These are phyloP conservation scores for Fusarium sp. DNA, from an alignment of 2,329 filamentous ascomycete species.

Conservation along the genomic window DNA sequence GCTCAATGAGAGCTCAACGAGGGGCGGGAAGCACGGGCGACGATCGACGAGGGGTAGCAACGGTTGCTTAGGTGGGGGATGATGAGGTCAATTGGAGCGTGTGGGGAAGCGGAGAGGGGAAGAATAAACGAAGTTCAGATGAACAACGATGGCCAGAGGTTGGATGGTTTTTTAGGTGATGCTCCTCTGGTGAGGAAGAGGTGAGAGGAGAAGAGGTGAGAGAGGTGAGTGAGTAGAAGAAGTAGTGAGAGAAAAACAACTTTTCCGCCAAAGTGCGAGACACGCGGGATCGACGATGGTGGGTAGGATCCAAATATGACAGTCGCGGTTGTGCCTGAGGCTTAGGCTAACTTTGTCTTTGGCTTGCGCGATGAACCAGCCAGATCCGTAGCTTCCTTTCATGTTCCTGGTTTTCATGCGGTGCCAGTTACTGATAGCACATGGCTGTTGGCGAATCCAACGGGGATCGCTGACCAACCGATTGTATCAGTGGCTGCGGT, in stretches of 20 bases:
- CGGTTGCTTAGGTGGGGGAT: slow-evolving; percentile 36
- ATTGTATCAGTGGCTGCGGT: slow-evolving; percentile 38
- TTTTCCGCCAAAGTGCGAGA: slow-evolving; percentile 34
- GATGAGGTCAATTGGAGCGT: slow-evolving; percentile 40
- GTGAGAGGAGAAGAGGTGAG: slow-evolving; percentile 11
- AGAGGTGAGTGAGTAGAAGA: slow-evolving; percentile 24
- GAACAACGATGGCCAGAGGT: slow-evolving; percentile 11
- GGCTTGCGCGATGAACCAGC: background rate
- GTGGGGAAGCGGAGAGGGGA: slow-evolving; percentile 38
- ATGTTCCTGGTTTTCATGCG: slow-evolving; percentile 30
- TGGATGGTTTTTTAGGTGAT: slow-evolving; percentile 26
- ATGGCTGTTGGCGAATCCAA: slow-evolving; percentile 31
- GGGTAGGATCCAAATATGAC: slow-evolving; percentile 46
- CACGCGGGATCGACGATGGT: slow-evolving; percentile 46
- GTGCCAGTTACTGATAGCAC: slow-evolving; percentile 26
- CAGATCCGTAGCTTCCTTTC: slow-evolving; percentile 29
- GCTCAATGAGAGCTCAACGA: slow-evolving; percentile 31
- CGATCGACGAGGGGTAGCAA: slow-evolving; percentile 45
- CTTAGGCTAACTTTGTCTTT: slow-evolving; percentile 35
- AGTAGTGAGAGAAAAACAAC: slow-evolving; percentile 33
- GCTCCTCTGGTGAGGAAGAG: slow-evolving; percentile 25
- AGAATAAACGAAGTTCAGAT: slow-evolving; percentile 22
- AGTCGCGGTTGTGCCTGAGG: slow-evolving; percentile 46
- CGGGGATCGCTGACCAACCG: slow-evolving; percentile 30
- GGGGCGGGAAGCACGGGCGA: slow-evolving; percentile 40